Base-by-base conservation (phyloP, 257 asterid species). In the Leonotis leonurus region DNA sequence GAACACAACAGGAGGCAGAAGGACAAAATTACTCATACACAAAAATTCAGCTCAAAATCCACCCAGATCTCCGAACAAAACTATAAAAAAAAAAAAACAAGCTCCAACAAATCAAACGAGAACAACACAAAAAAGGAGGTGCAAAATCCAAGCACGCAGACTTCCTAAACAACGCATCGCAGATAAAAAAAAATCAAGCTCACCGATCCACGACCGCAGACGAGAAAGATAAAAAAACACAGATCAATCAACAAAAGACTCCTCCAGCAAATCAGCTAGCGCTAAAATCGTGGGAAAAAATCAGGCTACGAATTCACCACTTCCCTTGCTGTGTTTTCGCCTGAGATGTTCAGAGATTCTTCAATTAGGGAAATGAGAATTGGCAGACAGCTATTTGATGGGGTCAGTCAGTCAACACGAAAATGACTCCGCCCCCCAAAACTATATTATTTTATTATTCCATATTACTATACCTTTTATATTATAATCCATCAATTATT, bases 381-480 rank as follows among this genome's bases (percentile, higher is more conserved):
- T 8, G 56, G 56, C 56, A 49, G 70, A 2, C 70, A 50, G 64
- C 36, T 71, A 64, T 56, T 64, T 66, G 82, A 67, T 56, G 63
- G 54, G 51, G 62, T 54, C 67, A 67, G 78, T 70, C 72, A 67
- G 76, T 77, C 79, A 73, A 73, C 68, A 49, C 49, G 69, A 69
- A 36, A 64, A 61, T 35, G 57, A 56, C 67, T 41, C 56, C 22
- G 69, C 56, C 39, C 26, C 59, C 52, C 13, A 10, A 59, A 56
- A 75, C 67, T 59, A 56, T 49, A 66, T 62, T 29, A 35, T 62
- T 1, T n/a, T 40, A 41, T 18, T 45, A n/a, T n/a, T n/a, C n/a
- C n/a, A n/a, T n/a, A n/a, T n/a, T n/a, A n/a, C n/a, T n/a, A n/a
- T n/a, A n/a, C n/a, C n/a, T n/a, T n/a, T n/a, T n/a, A n/a, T n/a